These are phyloP conservation scores for Capillidium heterosporum DNA, from an alignment of 371 early-diverging fungal genomes.

Conservation along the genomic window DNA sequence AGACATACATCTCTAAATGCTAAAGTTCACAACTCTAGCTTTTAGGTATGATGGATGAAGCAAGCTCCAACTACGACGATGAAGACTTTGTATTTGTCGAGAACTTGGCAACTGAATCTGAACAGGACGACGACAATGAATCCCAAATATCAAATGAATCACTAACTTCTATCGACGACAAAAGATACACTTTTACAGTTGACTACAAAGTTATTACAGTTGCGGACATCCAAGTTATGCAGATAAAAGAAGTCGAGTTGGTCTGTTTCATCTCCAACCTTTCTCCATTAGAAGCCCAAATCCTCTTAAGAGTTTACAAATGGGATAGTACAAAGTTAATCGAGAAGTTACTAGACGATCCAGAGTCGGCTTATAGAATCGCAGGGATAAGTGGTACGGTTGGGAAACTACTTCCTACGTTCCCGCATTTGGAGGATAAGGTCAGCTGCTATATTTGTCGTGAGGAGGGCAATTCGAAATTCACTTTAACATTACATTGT, in stretches of 20 bases:
- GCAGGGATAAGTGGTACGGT: conserved; percentile 51
- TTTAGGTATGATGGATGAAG: background rate
- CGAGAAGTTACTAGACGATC: conserved; percentile 69
- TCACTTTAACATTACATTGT: conserved; percentile 55
- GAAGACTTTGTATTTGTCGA: background rate
- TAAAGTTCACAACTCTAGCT: too few species aligned
- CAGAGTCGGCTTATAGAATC: conserved; percentile 35
- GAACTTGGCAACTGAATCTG: background rate
- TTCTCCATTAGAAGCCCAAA: conserved; percentile 30
- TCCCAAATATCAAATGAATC: conserved; percentile 23
- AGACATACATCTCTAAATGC: too few species aligned
- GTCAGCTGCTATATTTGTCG: conserved; percentile 85
- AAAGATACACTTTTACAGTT: conserved; percentile 41
- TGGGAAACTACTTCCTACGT: conserved; percentile 8
- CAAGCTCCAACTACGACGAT: background rate
- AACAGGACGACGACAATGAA: conserved; percentile 13
- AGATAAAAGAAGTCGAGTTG: conserved; percentile 26
- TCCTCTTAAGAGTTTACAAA: conserved; percentile 54
- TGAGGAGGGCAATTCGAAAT: conserved; percentile 31
- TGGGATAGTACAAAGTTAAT: conserved; percentile 88
- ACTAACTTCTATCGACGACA: conserved; percentile 17
- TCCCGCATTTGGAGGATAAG: conserved; percentile 8
- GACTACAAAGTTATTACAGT: conserved; percentile 36
- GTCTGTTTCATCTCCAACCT: conserved; percentile 48
- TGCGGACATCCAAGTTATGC: conserved; percentile 23